Base-by-base conservation (phyloP, 768 basidiomycete species). In the Pleurotus djamor region DNA sequence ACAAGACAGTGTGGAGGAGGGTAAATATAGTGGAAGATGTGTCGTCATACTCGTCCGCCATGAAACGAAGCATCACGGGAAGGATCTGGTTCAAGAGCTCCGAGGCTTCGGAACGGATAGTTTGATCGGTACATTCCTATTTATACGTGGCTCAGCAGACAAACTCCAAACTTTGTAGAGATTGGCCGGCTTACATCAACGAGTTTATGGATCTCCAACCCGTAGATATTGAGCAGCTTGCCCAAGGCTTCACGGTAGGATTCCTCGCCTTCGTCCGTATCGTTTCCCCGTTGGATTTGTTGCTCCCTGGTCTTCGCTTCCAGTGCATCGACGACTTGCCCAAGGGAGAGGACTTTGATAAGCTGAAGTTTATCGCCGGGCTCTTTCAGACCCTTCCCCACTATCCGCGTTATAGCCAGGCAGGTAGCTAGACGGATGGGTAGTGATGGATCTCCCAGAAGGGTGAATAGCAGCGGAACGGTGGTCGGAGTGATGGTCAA, bases 311-410 rank as follows among this genome's bases (percentile, higher is more conserved):
- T 90, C 71, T 90, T 89, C 21, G 82, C 70, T 74, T 96, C 92
- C 21, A 98, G 76, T 1, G 89, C 87, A 43, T 87, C 86, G 9
- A 98, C 76, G 16, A 96, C 90, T 61, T 89, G 83, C 9, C 87
- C 88, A 32, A 98, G 76, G 17, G 96, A 89, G 35, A 99, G 82
- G 3, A 97, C 92, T 67, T 93, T 89, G 66, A 98, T 80, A 13
- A 98, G 79, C 65, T 93, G 90, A 7, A 99, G 73, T 71, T 97
- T 97, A 69, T 96, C 95, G 38, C 80, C 79, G 0, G 92, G 85
- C 66, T 96, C 94, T 67, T 98, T 95, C 47, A 98, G 81, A 14
- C 97, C 97, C 72, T 98, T 98, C 32, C 85, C 76, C n/a, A 96
- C 81, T 54, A 98, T 92, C 21, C 90, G 87, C 9, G 86, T 80